Base-by-base conservation (phyloP, 139 green algal species). In the Picochlorum sp. region DNA sequence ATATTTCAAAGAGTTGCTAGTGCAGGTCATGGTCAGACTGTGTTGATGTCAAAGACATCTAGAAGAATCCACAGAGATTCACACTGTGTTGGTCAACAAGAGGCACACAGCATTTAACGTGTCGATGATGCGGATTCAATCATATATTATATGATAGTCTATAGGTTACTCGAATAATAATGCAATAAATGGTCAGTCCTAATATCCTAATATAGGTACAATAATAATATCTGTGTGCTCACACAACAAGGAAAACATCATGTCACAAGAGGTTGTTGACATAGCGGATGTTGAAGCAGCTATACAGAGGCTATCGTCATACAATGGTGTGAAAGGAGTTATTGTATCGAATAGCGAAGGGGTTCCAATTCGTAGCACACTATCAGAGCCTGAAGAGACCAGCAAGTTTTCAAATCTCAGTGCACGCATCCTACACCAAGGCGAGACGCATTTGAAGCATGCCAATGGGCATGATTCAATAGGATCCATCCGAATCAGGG, bases 281-380 rank as follows among this genome's bases (percentile, higher is more conserved):
- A 77, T 85, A 2, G 72, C 77, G 0, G 64, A 75, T 8, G 80
- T 95, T 6, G 86, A 95, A 47, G 87, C 93, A 70, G 87, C 81
- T 1, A 80, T 95, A 64, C 91, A 81, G 66, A 71, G 82, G 4
- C 61, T 90, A 18, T 62, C 70, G 15, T 80, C 71, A 2, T 69
- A 86, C 58, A 81, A 86, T 55, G 86, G 84, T 24, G 79, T 93
- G 1, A 55, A 88, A 21, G 89, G 87, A 7, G 82, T 90, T 1
- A 78, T 92, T 3, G 83, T 96, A 21, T 76, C 89, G 61, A 94
- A 94, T 69, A 69, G 67, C 52, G 89, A 96, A 57, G 88, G 88
- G 49, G 87, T 94, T 20, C 75, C 89, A 49, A 90, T 96, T 67
- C 76, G 89, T 20, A 86, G 79, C 10, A 26, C 47, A 13, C 95